Evolutionary conservation across 2,329 filamentous ascomycete species (phyloP).

Genomic region (Diaporthe capsici): DNA sequence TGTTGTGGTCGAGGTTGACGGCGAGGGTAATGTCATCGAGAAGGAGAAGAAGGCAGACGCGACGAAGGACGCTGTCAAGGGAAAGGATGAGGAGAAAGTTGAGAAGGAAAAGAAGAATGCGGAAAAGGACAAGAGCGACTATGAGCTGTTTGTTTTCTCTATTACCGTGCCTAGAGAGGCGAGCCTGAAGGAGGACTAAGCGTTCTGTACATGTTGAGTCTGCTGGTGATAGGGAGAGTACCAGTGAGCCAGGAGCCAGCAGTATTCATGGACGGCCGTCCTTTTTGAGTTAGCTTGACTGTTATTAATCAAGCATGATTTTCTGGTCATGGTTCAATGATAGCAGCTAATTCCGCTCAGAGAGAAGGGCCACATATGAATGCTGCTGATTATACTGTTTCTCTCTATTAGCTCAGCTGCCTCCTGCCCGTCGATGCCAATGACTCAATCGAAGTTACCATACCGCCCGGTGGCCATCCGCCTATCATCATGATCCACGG

Average conservation of each 20-base stretch:
- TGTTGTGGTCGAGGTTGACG: conserved; percentile 68
- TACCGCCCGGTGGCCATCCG: not conserved
- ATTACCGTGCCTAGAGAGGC: conserved; percentile 44
- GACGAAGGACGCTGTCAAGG: not conserved
- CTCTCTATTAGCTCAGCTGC: not conserved
- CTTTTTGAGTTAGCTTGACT: not conserved
- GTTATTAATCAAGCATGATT: not conserved
- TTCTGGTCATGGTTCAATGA: not conserved
- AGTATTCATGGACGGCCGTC: not conserved
- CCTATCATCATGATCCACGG: not conserved
- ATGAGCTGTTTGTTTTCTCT: conserved; percentile 48
- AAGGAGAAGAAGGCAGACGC: conserved; percentile 49
- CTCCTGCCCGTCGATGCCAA: not conserved
- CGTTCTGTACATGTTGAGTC: not conserved
- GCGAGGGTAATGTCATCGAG: conserved; percentile 61
- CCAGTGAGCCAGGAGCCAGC: not conserved
- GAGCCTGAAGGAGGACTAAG: conserved; percentile 42
- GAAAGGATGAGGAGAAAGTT: conserved; percentile 34
- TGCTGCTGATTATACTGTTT: accelerated
- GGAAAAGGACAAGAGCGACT: conserved; percentile 3
- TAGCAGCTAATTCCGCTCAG: not conserved
- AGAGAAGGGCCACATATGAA: not conserved
- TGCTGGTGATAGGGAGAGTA: not conserved
- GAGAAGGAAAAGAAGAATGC: conserved; percentile 40
- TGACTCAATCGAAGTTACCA: not conserved